These are phyloP conservation scores for Symbiodinium natans DNA, from an alignment of 73 alveolate genomes.

Conservation along the genomic window DNA sequence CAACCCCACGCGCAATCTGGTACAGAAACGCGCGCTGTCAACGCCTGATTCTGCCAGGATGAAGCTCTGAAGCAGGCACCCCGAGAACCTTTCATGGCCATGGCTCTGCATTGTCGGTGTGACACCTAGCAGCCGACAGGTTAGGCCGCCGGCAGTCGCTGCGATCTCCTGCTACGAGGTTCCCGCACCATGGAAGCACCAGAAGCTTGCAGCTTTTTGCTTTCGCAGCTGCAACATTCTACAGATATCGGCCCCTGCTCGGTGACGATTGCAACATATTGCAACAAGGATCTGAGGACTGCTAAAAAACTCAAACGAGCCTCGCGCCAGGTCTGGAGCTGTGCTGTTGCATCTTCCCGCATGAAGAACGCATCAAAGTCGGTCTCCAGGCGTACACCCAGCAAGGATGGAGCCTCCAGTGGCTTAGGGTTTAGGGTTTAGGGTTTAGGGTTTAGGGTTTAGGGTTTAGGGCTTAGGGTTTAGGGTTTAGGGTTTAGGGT, in stretches of 20 bases:
- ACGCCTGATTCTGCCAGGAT: not conserved
- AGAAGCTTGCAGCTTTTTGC: not conserved
- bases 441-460: too few species aligned
- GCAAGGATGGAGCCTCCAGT: not conserved
- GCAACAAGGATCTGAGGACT: too few species aligned
- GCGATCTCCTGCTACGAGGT: not conserved
- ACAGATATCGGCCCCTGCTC: too few species aligned
- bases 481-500: too few species aligned
- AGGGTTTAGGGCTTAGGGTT: too few species aligned
- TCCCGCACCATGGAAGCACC: not conserved
- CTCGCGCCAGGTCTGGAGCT: conserved; percentile 62
- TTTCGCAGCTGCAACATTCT: not conserved
- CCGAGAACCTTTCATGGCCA: not conserved
- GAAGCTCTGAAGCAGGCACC: not conserved
- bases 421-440: too few species aligned
- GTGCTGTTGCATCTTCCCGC: conserved; percentile 36
- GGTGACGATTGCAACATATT: too few species aligned
- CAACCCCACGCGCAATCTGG: too few species aligned
- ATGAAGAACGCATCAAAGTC: conserved; percentile 57
- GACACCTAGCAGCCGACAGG: not conserved
- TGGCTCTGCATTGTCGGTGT: too few species aligned
- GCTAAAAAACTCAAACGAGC: not conserved
- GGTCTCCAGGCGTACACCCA: conserved; percentile 73
- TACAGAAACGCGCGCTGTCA: not conserved
- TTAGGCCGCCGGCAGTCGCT: conserved; percentile 2